Evolutionary conservation across 2,329 filamentous ascomycete species (phyloP).

Genomic region (Gyromitra esculenta): DNA sequence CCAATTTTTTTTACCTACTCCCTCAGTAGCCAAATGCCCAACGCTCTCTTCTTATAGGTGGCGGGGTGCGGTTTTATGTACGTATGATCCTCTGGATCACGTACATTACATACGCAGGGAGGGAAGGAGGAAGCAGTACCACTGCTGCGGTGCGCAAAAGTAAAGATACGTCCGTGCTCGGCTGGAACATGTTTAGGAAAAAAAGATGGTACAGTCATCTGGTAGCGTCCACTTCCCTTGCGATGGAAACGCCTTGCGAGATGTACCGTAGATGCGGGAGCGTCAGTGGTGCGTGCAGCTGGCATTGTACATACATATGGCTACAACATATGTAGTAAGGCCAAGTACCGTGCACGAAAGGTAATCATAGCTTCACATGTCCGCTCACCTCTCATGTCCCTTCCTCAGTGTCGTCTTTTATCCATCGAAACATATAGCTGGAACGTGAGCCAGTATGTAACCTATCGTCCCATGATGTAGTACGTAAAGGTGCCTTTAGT

Average conservation of each 20-base stretch:
- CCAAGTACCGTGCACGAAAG: slow-evolving; percentile 10
- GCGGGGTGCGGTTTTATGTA: slow-evolving; percentile 26
- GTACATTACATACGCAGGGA: slow-evolving; percentile 7
- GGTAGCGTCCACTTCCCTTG: slow-evolving; percentile 40
- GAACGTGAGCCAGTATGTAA: not conserved
- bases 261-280: slow-evolving; percentile 49
- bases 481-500: slow-evolving; percentile 36
- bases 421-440: slow-evolving; percentile 15
- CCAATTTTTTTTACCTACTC: slow-evolving; percentile 19
- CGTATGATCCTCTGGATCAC: slow-evolving; percentile 37
- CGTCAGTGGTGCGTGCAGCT: slow-evolving; percentile 43
- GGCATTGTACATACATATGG: slow-evolving; percentile 37
- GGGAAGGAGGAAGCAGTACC: slow-evolving; percentile 12
- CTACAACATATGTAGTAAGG: slow-evolving; percentile 13
- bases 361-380: slow-evolving; percentile 25
- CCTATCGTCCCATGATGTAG: slow-evolving; percentile 24
- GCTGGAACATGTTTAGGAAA: slow-evolving; percentile 43
- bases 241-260: slow-evolving; percentile 51
- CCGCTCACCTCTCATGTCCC: not conserved
- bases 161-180: slow-evolving; percentile 39
- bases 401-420: slow-evolving; percentile 1
- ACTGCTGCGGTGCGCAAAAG: slow-evolving; percentile 37
- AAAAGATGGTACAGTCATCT: slow-evolving; percentile 18
- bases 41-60: slow-evolving; percentile 24
- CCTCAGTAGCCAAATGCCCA: slow-evolving; percentile 18